These are phyloP conservation scores for Umbelopsis vinacea DNA, from an alignment of 192 early-diverging fungal genomes.

Conservation along the genomic window DNA sequence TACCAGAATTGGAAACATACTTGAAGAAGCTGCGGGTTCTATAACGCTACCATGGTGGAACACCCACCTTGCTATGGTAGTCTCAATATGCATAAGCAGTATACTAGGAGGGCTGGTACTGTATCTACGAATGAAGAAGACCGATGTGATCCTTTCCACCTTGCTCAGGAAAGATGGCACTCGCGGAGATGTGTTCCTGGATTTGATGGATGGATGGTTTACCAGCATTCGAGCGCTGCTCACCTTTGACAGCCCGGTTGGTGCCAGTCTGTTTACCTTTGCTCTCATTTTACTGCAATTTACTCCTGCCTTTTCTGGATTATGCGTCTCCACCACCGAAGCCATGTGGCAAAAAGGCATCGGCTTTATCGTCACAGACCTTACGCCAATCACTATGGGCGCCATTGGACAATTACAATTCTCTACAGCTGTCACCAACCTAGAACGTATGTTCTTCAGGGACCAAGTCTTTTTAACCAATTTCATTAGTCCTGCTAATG, in stretches of 20 bases:
- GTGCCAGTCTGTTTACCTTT: background rate
- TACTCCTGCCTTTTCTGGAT: background rate
- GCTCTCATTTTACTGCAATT: background rate
- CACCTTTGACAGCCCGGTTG: constrained; percentile 1
- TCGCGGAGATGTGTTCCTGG: constrained; percentile 8
- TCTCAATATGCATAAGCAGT: background rate
- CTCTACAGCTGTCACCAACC: background rate
- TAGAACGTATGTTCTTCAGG: background rate
- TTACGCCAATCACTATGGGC: background rate
- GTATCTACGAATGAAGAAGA: constrained; percentile 6
- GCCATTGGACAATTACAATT: background rate
- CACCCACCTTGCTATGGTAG: constrained; percentile 5
- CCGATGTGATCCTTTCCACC: background rate
- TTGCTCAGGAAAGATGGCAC: background rate
- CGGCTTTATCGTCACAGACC: background rate
- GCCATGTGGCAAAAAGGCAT: background rate
- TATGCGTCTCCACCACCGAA: background rate
- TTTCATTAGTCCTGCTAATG: constrained; percentile 1
- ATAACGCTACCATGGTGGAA: constrained; percentile 7
- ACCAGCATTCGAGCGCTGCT: background rate
- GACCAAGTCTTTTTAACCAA: background rate
- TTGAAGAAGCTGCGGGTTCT: background rate
- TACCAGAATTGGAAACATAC: background rate
- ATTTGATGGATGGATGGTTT: constrained; percentile 15
- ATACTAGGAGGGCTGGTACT: background rate